These are phyloP conservation scores for Phytophthora cactorum DNA, from an alignment of 352 stramenopile genomes.

Conservation along the genomic window DNA sequence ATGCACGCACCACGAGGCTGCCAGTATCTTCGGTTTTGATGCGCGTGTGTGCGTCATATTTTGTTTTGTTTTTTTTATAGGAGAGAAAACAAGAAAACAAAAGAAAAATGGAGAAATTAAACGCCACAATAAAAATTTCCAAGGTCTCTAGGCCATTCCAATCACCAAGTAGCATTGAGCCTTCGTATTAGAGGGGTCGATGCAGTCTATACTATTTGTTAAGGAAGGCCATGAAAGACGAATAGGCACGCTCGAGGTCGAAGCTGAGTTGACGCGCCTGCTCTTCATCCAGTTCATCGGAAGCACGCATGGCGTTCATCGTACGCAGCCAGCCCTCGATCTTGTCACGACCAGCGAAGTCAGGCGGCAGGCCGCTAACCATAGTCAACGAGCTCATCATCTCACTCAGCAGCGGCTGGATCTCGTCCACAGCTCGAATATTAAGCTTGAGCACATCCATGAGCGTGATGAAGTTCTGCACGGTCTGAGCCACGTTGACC, in stretches of 20 bases:
- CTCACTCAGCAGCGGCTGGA: constrained; percentile 97
- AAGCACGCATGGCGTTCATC: constrained; percentile 96
- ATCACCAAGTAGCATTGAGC: neutral
- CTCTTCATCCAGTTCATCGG: constrained; percentile 96
- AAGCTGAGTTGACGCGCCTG: constrained; percentile 95
- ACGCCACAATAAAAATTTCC: constrained; percentile 40
- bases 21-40: constrained; percentile 27
- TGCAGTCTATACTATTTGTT: constrained; percentile 59
- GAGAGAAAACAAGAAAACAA: constrained; percentile 24
- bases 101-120: constrained; percentile 33
- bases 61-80: constrained; percentile 40
- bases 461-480: constrained; percentile 98
- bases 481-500: constrained; percentile 94
- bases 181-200: too few relatives aligned
- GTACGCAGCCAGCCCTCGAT: constrained; percentile 96
- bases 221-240: constrained; percentile 93
- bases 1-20: constrained; percentile 14
- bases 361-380: constrained; percentile 93
- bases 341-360: constrained; percentile 94
- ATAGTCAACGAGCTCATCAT: constrained; percentile 95
- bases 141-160: constrained; percentile 7
- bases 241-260: constrained; percentile 96
- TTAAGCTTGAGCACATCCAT: constrained; percentile 99
- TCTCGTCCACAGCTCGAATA: constrained; percentile 97
- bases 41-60: constrained; percentile 24